These are phyloP conservation scores for Phaeotremella skinneri DNA, from an alignment of 768 basidiomycete genomes.

Conservation along the genomic window DNA sequence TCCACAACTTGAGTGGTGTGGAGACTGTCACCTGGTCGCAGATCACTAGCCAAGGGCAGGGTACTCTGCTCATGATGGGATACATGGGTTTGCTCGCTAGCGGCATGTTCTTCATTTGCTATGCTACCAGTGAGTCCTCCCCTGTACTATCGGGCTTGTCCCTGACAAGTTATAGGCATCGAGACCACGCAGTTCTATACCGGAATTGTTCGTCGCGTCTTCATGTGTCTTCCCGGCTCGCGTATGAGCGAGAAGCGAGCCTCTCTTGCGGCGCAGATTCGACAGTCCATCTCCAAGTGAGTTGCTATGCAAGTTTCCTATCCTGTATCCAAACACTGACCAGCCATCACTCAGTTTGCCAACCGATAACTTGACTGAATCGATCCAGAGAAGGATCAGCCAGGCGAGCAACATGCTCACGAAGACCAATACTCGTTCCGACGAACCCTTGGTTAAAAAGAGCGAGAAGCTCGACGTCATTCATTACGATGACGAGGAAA, in stretches of 20 bases:
- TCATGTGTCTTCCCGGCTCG: constrained; percentile 34
- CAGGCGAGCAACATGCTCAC: neutral
- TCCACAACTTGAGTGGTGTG: constrained; percentile 14
- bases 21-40: constrained; percentile 12
- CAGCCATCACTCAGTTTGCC: too few species aligned
- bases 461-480: neutral
- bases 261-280: neutral
- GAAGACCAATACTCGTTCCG: neutral
- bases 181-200: constrained; percentile 44
- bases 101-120: constrained; percentile 30
- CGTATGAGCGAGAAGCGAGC: neutral
- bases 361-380: neutral
- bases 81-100: constrained; percentile 22
- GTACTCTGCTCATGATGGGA: constrained; percentile 15
- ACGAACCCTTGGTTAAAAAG: neutral
- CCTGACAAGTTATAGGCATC: constrained; percentile 16
- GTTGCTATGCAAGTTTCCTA: too few species aligned
- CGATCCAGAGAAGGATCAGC: neutral
- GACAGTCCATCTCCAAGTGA: neutral
- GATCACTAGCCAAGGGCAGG: constrained; percentile 2
- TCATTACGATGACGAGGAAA: neutral
- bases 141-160: neutral
- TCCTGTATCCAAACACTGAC: too few species aligned
- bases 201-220: constrained; percentile 20
- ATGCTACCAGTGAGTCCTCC: constrained; percentile 20